Base-by-base conservation (phyloP, 176 grass and related monocot species). In the Triticum urartu region DNA sequence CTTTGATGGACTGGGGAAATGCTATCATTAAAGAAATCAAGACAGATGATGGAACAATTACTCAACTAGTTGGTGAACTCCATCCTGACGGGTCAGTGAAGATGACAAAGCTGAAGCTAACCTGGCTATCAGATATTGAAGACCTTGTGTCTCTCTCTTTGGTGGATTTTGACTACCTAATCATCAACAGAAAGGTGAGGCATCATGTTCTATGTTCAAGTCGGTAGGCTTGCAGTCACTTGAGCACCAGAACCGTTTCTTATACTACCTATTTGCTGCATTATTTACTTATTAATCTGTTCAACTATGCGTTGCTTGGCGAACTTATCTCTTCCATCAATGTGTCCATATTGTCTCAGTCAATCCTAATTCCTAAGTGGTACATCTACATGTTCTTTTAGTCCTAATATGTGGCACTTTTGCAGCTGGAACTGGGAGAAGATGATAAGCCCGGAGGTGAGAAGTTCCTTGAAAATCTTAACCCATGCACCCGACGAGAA, bases 1-100 rank as follows among this genome's bases (percentile, higher is more conserved):
- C 93, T 43, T 58, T 98, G 28, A 98, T 98, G 93, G 95, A 98
- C 71, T 98, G 91, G 95, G 95, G 93, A 68, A 98, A 95, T 87
- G 93, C 87, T 18, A 95, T 98, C 78, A 86, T 95, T 40, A 93
- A 88, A 82, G 93, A 98, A 76, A 89, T 93, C 75, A 93, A 93
- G 68, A 89, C 68, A 64, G 91, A 93, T 40, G 84, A 84, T 87
- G 91, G 87, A 76, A 86, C 87, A 38, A 83, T 93, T 75, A 82
- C 85, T 64, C 80, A 91, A 82, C 69, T 98, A 60, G 84, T 90
- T 47, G 93, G 95, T 32, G 87, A 93, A 67, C 84, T 98, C 42
- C 89, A 98, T 79, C 91, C 91, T 54, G 95, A 98, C 24, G 93
- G 95, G 17, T 95, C 93, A 78, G 93, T 95, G 24, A 98, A 98